A percentile compares a stretch with the other conserved stretches of the same genome.
Evolutionary conservation across 148 eudicot species (phyloP).

Genomic region (Diospyros lotus): DNA sequence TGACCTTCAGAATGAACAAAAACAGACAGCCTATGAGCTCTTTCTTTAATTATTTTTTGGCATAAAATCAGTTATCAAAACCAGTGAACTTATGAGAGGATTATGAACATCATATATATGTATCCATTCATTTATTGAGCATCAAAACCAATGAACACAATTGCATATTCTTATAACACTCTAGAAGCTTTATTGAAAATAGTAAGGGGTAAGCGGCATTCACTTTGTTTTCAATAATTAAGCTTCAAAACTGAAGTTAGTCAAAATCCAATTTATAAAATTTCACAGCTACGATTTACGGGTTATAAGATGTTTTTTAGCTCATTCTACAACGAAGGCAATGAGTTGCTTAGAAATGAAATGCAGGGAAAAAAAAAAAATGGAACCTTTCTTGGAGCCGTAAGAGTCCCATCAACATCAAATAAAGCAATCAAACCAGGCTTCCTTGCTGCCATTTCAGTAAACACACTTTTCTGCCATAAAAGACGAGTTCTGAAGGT

Average conservation of each 20-base stretch:
- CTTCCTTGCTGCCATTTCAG: constrained; percentile 55
- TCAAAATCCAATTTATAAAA: neutral
- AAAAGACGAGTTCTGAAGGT: neutral
- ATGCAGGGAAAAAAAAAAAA: neutral
- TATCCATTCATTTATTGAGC: neutral
- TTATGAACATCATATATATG: no score
- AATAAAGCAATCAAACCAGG: constrained; percentile 84
- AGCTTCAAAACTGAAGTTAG: neutral
- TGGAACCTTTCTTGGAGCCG: constrained; percentile 77
- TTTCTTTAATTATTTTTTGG: neutral
- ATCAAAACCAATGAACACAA: neutral
- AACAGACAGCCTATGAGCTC: neutral
- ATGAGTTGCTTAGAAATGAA: neutral
- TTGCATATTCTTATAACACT: neutral
- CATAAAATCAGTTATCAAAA: neutral
- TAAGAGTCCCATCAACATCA: constrained; percentile 96
- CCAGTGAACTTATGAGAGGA: neutral
- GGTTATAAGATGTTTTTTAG: neutral
- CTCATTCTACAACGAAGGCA: neutral
- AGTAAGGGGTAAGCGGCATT: neutral
- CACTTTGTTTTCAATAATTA: neutral
- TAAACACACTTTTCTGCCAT: constrained; percentile 13
- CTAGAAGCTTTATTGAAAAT: neutral
- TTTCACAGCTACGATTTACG: neutral
- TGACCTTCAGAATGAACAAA: neutral